A percentile compares a stretch with the other conserved stretches of the same genome.
Conservation (phyloP, 305 asterid genomes). For the Solanum chacoense region DNA sequence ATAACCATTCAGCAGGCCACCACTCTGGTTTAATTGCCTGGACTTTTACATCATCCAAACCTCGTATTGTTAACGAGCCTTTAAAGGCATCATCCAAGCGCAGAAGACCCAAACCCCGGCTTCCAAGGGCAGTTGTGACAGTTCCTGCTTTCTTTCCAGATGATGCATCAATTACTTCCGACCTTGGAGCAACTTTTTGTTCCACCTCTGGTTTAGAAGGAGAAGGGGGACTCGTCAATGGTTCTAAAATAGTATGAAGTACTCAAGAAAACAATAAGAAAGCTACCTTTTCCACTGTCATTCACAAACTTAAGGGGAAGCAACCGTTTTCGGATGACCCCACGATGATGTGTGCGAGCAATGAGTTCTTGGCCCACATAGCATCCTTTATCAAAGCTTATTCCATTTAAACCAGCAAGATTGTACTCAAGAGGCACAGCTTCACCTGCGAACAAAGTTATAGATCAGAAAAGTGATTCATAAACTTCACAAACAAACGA, state of each 20-base stretch:
- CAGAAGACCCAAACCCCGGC: slow-evolving; percentile 57
- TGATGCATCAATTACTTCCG: slow-evolving; percentile 37
- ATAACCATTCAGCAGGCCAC: slow-evolving; percentile 84
- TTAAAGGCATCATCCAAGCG: slow-evolving; percentile 59
- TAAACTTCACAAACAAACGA: background rate
- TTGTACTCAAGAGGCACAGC: slow-evolving; percentile 87
- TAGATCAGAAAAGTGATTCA: background rate
- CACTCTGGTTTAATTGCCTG: slow-evolving; percentile 60
- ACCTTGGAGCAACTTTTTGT: slow-evolving; percentile 52
- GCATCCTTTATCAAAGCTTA: slow-evolving; percentile 92
- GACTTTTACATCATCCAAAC: slow-evolving; percentile 47
- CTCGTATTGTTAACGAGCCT: slow-evolving; percentile 35
- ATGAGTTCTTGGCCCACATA: slow-evolving; percentile 86
- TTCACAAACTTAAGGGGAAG: slow-evolving; percentile 53
- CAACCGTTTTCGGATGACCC: slow-evolving; percentile 71
- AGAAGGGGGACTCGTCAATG: background rate
- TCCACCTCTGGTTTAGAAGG: slow-evolving; percentile 32
- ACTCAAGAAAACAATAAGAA: background rate
- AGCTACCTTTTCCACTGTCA: slow-evolving; percentile 43
- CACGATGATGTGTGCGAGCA: slow-evolving; percentile 88
- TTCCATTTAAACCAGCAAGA: slow-evolving; percentile 66
- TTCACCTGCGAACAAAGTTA: slow-evolving; percentile 38
- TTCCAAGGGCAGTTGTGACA: slow-evolving; percentile 66
- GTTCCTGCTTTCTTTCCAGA: slow-evolving; percentile 60
- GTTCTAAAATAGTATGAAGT: background rate